Percentiles rank a stretch among this genome's conserved stretches.
These are phyloP conservation scores for Alternaria gaisen DNA, from an alignment of 2,329 filamentous ascomycete genomes.

Conservation along the genomic window DNA sequence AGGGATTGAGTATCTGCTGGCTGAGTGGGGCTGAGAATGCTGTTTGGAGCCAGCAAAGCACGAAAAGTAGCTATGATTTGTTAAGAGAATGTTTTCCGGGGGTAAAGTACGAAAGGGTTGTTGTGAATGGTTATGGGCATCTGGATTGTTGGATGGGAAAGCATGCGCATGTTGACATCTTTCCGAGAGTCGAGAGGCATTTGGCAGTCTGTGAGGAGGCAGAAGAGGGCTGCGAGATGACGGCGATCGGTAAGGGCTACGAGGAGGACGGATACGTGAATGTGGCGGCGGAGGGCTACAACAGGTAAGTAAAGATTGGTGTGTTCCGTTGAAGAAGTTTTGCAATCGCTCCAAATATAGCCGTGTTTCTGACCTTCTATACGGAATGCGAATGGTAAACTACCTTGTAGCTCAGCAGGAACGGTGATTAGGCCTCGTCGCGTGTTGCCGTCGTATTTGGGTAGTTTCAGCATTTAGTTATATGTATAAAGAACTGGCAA, in stretches of 20 bases:
- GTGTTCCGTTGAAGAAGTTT: too few species aligned
- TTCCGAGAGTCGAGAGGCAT: background rate
- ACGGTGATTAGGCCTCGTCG: too few species aligned
- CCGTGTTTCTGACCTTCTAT: too few species aligned
- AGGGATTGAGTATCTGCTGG: background rate
- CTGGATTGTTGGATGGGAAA: background rate
- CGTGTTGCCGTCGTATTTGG: too few species aligned
- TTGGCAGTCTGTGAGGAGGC: background rate
- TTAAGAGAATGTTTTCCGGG: too few species aligned
- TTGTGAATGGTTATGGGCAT: background rate
- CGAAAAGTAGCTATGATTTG: background rate
- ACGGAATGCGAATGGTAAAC: too few species aligned
- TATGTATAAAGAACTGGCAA: too few species aligned
- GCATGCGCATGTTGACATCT: background rate
- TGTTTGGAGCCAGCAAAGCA: background rate
- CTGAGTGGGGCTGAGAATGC: background rate
- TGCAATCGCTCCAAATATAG: too few species aligned
- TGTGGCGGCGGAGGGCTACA: background rate
- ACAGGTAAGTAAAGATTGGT: background rate
- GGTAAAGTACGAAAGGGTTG: background rate
- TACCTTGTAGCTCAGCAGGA: too few species aligned
- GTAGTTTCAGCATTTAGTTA: too few species aligned
- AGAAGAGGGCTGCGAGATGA: background rate
- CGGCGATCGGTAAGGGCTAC: background rate
- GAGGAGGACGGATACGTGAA: background rate